Percentiles rank a stretch among this genome's conserved stretches.
Conservation (phyloP, 2,329 filamentous ascomycete genomes). For the Stagonosporopsis vannaccii region DNA sequence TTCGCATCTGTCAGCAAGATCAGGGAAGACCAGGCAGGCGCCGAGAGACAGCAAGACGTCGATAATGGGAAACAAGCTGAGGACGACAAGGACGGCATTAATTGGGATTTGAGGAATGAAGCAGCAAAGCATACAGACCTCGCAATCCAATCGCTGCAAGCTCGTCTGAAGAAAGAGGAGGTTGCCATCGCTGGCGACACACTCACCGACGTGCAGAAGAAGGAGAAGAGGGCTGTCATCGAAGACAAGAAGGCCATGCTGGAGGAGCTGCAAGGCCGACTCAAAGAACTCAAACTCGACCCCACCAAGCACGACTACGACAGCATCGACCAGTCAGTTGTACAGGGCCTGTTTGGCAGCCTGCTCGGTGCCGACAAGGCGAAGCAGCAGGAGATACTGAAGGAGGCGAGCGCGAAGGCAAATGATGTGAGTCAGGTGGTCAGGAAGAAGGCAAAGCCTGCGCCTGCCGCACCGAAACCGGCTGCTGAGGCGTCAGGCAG, state of each 20-base stretch:
- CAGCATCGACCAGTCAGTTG: conserved; percentile 54
- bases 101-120: conserved; percentile 74
- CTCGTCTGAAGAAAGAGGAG: conserved; percentile 75
- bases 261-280: conserved; percentile 70
- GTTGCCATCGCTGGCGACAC: conserved; percentile 61
- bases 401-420: conserved; percentile 76
- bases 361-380: conserved; percentile 68
- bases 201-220: conserved; percentile 65
- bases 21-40: conserved; percentile 56
- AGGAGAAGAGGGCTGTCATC: conserved; percentile 68
- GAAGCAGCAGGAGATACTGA: conserved; percentile 68
- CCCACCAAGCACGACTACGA: conserved; percentile 53
- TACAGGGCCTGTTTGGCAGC: conserved; percentile 69
- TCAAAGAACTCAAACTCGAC: conserved; percentile 72
- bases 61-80: conserved; percentile 43
- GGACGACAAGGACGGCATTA: conserved; percentile 61
- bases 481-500: background rate
- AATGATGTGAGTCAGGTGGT: conserved; percentile 78
- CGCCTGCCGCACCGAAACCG: conserved; percentile 12
- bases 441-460: conserved; percentile 68
- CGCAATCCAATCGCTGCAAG: conserved; percentile 75
- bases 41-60: conserved; percentile 47
- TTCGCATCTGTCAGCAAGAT: conserved; percentile 81
- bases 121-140: conserved; percentile 74
- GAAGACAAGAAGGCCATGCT: conserved; percentile 79